Evolutionary conservation across 2,329 filamentous ascomycete genomes (phyloP).

Genomic region (Polytolypa hystricis): DNA sequence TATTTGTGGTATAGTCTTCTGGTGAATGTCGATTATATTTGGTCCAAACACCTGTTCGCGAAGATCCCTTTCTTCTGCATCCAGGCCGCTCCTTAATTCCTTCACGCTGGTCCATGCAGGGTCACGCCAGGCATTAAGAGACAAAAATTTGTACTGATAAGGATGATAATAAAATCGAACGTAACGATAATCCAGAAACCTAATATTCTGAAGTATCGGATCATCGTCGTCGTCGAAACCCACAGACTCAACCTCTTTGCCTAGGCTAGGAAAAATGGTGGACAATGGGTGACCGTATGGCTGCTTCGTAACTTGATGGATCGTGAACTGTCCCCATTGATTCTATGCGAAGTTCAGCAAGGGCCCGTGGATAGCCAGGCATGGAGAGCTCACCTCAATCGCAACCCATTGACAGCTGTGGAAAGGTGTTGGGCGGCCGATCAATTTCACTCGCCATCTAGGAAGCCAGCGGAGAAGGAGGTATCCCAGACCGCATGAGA

Average conservation of each 20-base stretch:
- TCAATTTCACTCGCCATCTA: constrained; percentile 66
- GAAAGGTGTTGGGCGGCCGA: constrained; percentile 59
- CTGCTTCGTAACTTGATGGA: constrained; percentile 56
- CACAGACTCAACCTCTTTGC: constrained; percentile 47
- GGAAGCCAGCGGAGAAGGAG: constrained; percentile 85
- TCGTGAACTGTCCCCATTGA: constrained; percentile 84
- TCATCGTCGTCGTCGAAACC: constrained; percentile 64
- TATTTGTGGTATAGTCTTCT: constrained; percentile 73
- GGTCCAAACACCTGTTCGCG: constrained; percentile 78
- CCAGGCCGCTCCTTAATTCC: constrained; percentile 64
- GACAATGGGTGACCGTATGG: constrained; percentile 52
- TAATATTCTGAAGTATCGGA: constrained; percentile 62
- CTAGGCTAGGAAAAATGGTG: constrained; percentile 41
- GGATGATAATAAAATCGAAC: constrained; percentile 89
- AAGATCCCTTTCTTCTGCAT: constrained; percentile 74
- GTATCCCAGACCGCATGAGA: constrained; percentile 68
- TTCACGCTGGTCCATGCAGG: constrained; percentile 73
- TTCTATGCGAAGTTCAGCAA: constrained; percentile 43
- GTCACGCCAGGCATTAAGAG: constrained; percentile 89
- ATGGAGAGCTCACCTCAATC: constrained; percentile 52
- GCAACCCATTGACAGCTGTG: constrained; percentile 80
- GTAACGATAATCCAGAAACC: constrained; percentile 83
- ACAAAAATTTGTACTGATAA: constrained; percentile 73
- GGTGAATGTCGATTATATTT: constrained; percentile 85
- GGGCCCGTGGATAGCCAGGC: not conserved